Evolutionary conservation across 208 protist genomes (phyloP).

Genomic region (Trypanosoma melophagium): DNA sequence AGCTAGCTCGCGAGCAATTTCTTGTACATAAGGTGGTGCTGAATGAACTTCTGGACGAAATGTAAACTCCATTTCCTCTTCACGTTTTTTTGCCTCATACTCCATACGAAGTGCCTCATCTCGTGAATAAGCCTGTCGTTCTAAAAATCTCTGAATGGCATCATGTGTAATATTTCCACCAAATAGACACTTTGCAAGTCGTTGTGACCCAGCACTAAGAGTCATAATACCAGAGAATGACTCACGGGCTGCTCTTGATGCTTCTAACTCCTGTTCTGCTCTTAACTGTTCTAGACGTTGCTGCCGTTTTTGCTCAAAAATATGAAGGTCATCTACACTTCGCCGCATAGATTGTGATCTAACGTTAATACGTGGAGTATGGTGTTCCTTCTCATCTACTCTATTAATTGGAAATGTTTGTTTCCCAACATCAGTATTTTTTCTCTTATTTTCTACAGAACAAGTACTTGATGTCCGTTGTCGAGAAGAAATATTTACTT

Average conservation of each 20-base stretch:
- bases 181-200: slow-evolving; percentile 8
- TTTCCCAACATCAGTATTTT: neutral
- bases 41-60: slow-evolving; percentile 24
- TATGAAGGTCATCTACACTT: slow-evolving; percentile 11
- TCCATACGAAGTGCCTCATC: neutral
- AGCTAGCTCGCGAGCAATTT: slow-evolving; percentile 25
- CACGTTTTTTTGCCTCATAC: neutral
- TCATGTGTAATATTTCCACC: slow-evolving; percentile 5
- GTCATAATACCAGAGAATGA: neutral
- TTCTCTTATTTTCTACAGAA: neutral
- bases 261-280: slow-evolving; percentile 11
- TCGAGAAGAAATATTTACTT: neutral
- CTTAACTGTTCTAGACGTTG: slow-evolving; percentile 9
- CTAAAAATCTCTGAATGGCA: slow-evolving; percentile 6
- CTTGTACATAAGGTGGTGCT: slow-evolving; percentile 23
- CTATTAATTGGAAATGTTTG: neutral
- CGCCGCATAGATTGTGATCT: slow-evolving; percentile 9
- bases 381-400: neutral
- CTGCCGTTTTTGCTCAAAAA: slow-evolving; percentile 19
- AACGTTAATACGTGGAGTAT: slow-evolving; percentile 15
- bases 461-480: neutral
- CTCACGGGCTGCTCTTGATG: neutral
- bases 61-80: slow-evolving; percentile 17
- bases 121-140: slow-evolving; percentile 4
- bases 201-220: slow-evolving; percentile 8